Evolutionary conservation across 345 rosid genomes (phyloP).

Genomic region (Erucastrum elatum): DNA sequence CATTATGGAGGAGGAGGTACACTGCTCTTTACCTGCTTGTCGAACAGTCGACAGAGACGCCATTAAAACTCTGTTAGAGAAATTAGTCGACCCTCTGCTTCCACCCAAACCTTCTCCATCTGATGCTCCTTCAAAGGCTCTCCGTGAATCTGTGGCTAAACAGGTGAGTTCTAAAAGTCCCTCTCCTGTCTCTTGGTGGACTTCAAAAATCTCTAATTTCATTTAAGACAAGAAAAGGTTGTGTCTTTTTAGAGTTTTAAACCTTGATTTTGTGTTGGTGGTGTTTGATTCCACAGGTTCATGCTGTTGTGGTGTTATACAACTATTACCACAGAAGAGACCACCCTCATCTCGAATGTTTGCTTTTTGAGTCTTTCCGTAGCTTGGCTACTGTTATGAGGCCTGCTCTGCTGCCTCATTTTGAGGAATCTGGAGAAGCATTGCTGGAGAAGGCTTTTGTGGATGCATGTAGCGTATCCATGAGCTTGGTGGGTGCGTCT

Average conservation of each 20-base stretch:
- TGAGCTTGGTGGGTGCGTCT: constrained; percentile 52
- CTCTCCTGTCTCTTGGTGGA: not conserved
- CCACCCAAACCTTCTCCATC: constrained; percentile 44
- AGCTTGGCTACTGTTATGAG: constrained; percentile 54
- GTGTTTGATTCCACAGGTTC: constrained; percentile 55
- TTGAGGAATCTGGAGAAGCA: constrained; percentile 43
- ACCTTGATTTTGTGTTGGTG: not conserved
- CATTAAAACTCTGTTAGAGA: constrained; percentile 50
- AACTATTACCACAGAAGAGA: constrained; percentile 70
- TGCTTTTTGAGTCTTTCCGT: constrained; percentile 62
- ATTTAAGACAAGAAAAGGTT: not conserved
- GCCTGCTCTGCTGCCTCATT: constrained; percentile 53
- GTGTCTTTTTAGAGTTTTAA: not conserved
- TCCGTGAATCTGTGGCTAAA: constrained; percentile 56
- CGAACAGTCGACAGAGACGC: constrained; percentile 82
- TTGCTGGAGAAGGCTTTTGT: constrained; percentile 54
- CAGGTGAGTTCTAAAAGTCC: constrained; percentile 54
- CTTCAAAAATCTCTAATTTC: not conserved
- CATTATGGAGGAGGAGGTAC: constrained; percentile 21
- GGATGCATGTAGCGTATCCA: constrained; percentile 70
- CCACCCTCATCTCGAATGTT: constrained; percentile 49
- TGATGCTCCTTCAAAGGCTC: constrained; percentile 41
- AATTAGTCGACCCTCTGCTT: constrained; percentile 71
- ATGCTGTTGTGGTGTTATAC: constrained; percentile 71
- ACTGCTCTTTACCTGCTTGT: constrained; percentile 39